phyloP scores from a whole-genome alignment of 2,329 filamentous ascomycete species.

The Penicillium sp. region DNA sequence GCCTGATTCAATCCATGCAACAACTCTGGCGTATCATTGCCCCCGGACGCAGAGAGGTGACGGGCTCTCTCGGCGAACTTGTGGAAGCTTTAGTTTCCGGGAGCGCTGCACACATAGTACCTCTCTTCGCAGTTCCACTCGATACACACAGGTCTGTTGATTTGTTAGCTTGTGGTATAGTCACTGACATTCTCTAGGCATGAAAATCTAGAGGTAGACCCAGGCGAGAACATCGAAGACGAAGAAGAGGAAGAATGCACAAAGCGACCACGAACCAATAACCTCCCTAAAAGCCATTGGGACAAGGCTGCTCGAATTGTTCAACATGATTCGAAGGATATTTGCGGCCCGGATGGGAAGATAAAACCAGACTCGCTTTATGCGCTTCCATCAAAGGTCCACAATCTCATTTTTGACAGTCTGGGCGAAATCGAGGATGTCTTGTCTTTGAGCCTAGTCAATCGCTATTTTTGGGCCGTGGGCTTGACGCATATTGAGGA shows the following conservation, averaged over 20 bases:
- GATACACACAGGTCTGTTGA: slow-evolving; percentile 10
- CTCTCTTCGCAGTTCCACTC: slow-evolving; percentile 17
- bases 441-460: slow-evolving; percentile 17
- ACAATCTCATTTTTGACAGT: slow-evolving; percentile 10
- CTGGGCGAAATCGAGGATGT: slow-evolving; percentile 12
- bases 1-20: background rate
- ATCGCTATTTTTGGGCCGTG: slow-evolving; percentile 20
- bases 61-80: slow-evolving; percentile 9
- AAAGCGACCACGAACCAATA: slow-evolving; percentile 3
- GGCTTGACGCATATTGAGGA: slow-evolving; percentile 15
- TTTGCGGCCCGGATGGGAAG: background rate
- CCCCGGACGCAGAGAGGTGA: slow-evolving; percentile 12
- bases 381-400: slow-evolving; percentile 12
- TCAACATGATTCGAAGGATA: slow-evolving; percentile 3
- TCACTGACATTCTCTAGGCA: background rate
- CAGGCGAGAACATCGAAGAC: slow-evolving; percentile 15
- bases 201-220: slow-evolving; percentile 7
- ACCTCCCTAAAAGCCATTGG: slow-evolving; percentile 13
- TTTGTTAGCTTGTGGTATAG: too few relatives aligned
- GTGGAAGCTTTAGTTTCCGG: slow-evolving; percentile 15
- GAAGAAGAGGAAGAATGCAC: slow-evolving; percentile 10
- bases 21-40: slow-evolving; percentile 16
- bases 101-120: slow-evolving; percentile 15
- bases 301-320: slow-evolving; percentile 14
- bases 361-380: slow-evolving; percentile 1